These are phyloP conservation scores for Tuctoria greenei DNA, from an alignment of 176 grass and related monocot species.

Conservation along the genomic window DNA sequence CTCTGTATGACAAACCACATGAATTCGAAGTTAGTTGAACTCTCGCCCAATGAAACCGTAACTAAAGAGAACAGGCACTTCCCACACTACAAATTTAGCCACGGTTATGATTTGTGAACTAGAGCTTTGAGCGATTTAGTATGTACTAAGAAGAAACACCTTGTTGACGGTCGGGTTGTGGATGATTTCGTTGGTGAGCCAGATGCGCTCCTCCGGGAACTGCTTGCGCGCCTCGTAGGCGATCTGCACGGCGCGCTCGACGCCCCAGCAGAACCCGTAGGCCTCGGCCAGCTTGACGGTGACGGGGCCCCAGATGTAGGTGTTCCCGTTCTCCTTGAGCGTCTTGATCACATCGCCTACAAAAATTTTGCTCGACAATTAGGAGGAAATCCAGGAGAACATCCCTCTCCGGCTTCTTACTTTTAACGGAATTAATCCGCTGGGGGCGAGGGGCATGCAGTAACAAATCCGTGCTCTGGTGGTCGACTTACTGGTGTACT, in stretches of 20 bases:
- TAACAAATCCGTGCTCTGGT: not conserved
- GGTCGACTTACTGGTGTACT: slow-evolving; percentile 81
- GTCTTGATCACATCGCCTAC: slow-evolving; percentile 90
- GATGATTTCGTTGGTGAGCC: slow-evolving; percentile 99
- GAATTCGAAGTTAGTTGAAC: slow-evolving; percentile 3
- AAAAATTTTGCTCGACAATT: not conserved
- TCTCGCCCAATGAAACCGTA: too few relatives aligned
- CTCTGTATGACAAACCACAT: slow-evolving; percentile 48
- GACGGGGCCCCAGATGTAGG: slow-evolving; percentile 67
- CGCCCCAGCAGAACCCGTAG: slow-evolving; percentile 99
- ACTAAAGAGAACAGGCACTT: too few relatives aligned
- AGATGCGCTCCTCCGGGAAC: slow-evolving; percentile 91
- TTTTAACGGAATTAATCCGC: too few relatives aligned
- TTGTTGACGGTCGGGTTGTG: slow-evolving; percentile 98
- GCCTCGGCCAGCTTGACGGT: slow-evolving; percentile 63
- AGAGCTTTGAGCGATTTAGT: too few relatives aligned
- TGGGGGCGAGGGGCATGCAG: too few relatives aligned
- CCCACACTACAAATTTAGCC: not conserved
- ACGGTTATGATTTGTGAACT: not conserved
- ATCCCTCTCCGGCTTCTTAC: too few relatives aligned
- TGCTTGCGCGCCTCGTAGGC: slow-evolving; percentile 99
- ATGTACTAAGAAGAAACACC: slow-evolving; percentile 20
- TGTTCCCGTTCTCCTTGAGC: slow-evolving; percentile 76
- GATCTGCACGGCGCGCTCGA: slow-evolving; percentile 97
- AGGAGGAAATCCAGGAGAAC: too few relatives aligned